Evolutionary conservation across 73 alveolate genomes (phyloP).

Genomic region (Blepharisma japonicum): DNA sequence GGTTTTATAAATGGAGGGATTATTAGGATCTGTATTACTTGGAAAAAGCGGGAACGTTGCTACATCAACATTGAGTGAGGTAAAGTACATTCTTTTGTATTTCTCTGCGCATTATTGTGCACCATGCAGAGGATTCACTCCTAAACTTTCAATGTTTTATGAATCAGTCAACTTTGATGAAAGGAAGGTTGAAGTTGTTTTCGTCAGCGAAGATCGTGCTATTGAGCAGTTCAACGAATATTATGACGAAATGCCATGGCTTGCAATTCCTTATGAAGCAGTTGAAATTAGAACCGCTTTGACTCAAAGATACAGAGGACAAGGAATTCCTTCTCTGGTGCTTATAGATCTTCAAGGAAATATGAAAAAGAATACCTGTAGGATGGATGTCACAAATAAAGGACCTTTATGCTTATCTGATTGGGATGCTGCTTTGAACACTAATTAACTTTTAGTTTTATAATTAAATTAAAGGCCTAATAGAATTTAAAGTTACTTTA

Average conservation of each 20-base stretch:
- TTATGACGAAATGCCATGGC: constrained; percentile 80
- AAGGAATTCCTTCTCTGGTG: not conserved
- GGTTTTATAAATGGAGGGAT: not conserved
- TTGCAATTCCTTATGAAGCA: constrained; percentile 66
- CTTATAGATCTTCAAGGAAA: not conserved
- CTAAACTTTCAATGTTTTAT: constrained; percentile 66
- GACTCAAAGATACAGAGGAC: not conserved
- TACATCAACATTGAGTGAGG: constrained; percentile 34
- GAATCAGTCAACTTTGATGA: constrained; percentile 49
- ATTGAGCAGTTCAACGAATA: constrained; percentile 66
- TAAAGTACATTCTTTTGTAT: constrained; percentile 56
- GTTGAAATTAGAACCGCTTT: constrained; percentile 38
- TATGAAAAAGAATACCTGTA: not conserved
- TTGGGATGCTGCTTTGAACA: constrained; percentile 1
- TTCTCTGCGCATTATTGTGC: constrained; percentile 80
- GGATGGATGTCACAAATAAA: not conserved
- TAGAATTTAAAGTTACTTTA: too few relatives aligned
- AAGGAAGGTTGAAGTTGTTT: constrained; percentile 59
- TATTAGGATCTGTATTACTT: not conserved
- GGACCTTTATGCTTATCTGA: not conserved
- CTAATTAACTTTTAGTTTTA: not conserved
- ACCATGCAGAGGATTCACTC: constrained; percentile 80
- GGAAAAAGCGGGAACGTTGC: constrained; percentile 34
- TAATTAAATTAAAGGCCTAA: too few relatives aligned
- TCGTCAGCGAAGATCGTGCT: constrained; percentile 58